Conservation (phyloP, 139 green algal species). For the Microglena sp. region DNA sequence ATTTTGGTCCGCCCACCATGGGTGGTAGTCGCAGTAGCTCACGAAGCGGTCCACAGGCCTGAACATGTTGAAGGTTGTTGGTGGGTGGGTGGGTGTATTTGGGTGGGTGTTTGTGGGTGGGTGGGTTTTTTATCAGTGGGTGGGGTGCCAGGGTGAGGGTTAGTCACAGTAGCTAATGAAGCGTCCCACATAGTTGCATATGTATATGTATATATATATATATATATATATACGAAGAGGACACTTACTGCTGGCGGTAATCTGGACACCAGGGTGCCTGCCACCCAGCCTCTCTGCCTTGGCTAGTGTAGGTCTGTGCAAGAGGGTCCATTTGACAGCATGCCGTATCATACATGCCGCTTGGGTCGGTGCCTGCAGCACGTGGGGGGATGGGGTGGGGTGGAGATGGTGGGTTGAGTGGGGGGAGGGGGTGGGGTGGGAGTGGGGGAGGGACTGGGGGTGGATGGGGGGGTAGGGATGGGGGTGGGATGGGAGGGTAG, state of each 20-base stretch:
- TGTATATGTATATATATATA: not conserved
- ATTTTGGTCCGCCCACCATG: not conserved
- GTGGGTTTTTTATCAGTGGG: no score
- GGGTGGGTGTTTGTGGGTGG: no score
- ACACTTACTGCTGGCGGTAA: not conserved
- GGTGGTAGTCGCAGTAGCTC: slow-evolving; percentile 13
- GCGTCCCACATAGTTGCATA: not conserved
- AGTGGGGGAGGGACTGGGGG: no score
- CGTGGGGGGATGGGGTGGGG: not conserved
- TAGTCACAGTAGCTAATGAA: not conserved
- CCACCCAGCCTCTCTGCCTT: not conserved
- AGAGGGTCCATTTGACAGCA: slow-evolving; percentile 11
- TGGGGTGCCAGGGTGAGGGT: not conserved
- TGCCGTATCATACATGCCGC: slow-evolving; percentile 6
- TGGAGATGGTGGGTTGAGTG: no score
- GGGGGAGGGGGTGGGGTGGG: no score
- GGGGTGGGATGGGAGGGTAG: no score
- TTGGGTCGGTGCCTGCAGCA: not conserved
- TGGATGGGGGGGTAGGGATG: no score
- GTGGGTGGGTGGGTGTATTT: no score
- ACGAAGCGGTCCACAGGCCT: slow-evolving; percentile 8
- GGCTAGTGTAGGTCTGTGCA: not conserved
- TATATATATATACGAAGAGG: not conserved
- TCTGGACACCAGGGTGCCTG: slow-evolving; percentile 1
- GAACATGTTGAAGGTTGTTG: no score